Evolutionary conservation across 805 yeast genomes (phyloP), one percentile per base, ranked within the genome.

Genomic region (Zygosaccharomyces gambellarensis): DNA sequence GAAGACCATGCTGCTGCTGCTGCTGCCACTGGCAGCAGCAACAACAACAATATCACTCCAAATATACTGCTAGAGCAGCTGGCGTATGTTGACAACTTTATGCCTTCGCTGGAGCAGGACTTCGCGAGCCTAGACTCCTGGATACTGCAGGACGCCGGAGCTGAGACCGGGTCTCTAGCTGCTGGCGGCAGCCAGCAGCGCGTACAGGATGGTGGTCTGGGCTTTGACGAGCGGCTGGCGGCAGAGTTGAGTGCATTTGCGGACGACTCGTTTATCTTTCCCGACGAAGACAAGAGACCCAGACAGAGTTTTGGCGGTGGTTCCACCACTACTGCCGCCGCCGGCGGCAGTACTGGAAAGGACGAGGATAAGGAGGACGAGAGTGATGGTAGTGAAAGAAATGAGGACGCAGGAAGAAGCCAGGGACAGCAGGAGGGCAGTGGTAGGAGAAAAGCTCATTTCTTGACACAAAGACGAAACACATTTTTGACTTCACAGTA

Each of bases 161-260:
- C 27, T 7, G 27, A 25, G 12, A 17, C 43, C 22, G 40, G 44
- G 38, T 22, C 27, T 12, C 36, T 39, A 5, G 45, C 21, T 2
- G 23, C 11, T n/a, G 25, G 28, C 14, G 25, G 42, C 9, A 29
- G 43, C n/a, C 39, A 42, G 10, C 27, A 32, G 21, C 32, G 49
- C n/a, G 7, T 17, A 4, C 17, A 34, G n/a, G 38, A 34, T 11
- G 46, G 36, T 12, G 30, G 43, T n/a, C 30, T 52, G 41, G 52
- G 49, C 19, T 69, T 78, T 25, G 82, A 79, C 55, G 81, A 78
- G 52, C 76, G 78, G 45, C 58, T 79, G 23, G 76, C 81, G 5
- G 80, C 79, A 14, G 94, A 86, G 60, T 73, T 86, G 54, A 86
- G 88, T 14, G 90, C 90, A 0, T 86, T 86, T 74, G 92, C 90